Base-by-base conservation (phyloP, 1,284 basidiomycete species). In the Puccinia sorghi region DNA sequence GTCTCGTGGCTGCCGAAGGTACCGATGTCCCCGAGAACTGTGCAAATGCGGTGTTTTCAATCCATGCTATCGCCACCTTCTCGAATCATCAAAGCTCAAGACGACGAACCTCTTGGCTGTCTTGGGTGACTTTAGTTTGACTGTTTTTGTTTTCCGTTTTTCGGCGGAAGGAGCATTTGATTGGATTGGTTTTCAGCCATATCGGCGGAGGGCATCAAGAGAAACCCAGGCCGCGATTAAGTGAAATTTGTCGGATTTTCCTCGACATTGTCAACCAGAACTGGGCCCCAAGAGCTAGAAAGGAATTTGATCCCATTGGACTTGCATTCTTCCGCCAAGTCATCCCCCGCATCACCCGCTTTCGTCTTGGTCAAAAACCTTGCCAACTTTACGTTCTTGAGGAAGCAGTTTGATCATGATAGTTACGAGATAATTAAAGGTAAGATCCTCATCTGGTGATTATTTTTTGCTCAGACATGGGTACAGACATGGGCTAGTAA, bases 31-130 rank as follows among this genome's bases (percentile, higher is more conserved):
- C 94, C 9, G 90, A 91, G 75, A 91, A 89, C 82, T 88, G 93
- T 78, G 90, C 91, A 81, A 93, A 93, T 81, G 92, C 97, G 81
- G 92, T 93, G 64, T 92, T 97, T 48, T 97, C 94, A 3, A 96
- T 97, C 80, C 94, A 97, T 83, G 94, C 94, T 3, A 96, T 97
- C 80, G 94, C 95, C 0, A 96, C 94, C 0, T 93, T 97, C 94
- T 20, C 88, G 93, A 8, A 90, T 97, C 27, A 88, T 93, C n/a
- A 92, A 93, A 8, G 85, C 91, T 6, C 85, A 90, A 66, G 88
- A 78, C n/a, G 67, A 81, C 25, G 81, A 82, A 13, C 80, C 80
- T 5, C 39, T 80, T 17, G 63, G 73, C 48, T n/a, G n/a, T n/a
- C n/a, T n/a, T n/a, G n/a, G n/a, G n/a, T n/a, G n/a, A n/a, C n/a